Evolutionary conservation across 108 stramenopile species (phyloP), one percentile per base, ranked within the genome.

Genomic region (Cyclotella sp.): DNA sequence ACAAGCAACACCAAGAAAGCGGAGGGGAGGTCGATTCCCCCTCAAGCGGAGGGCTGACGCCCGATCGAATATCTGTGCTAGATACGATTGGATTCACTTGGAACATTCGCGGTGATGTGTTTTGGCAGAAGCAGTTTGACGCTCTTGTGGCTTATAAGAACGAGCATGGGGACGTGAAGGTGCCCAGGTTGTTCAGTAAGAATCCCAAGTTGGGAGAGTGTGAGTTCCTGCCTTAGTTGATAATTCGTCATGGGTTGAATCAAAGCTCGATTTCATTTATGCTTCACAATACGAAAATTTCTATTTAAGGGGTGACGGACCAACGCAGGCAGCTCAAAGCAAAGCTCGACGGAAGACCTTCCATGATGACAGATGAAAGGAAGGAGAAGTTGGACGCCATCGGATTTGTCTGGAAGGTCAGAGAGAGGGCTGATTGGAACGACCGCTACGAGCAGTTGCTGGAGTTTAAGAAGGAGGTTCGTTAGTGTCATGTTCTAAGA

Each of bases 361-460:
- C 85, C 12, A 67, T 63, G 18, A 68, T 95, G 78, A 90, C 88
- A 3, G 80, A 83, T 40, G 87, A 91, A 30, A 84, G 91, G n/a
- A 76, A 75, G 58, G 70, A 70, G 10, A 66, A 82, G 34, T 70
- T 95, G 72, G 88, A 92, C 49, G 70, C 72, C 28, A 54, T 91
- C 30, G 93, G 93, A 0, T 94, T 94, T 77, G 83, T 83, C 30
- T 91, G 88, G 87, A 85, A 88, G 55, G 82, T 93, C 19, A 71
- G 90, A 39, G 78, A 84, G 60, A 85, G 90, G 41, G 77, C 88
- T 4, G 87, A 87, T 67, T 94, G 93, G 93, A 73, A 90, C 40
- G 67, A 76, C 24, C 77, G 91, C 12, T 91, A 86, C 69, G 81
- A 89, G 28, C 87, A 82, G 69, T 53, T 94, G 34, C 40, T 89